Evolutionary conservation across 73 alveolate genomes (phyloP).

Genomic region (Paramecium octaurelia): DNA sequence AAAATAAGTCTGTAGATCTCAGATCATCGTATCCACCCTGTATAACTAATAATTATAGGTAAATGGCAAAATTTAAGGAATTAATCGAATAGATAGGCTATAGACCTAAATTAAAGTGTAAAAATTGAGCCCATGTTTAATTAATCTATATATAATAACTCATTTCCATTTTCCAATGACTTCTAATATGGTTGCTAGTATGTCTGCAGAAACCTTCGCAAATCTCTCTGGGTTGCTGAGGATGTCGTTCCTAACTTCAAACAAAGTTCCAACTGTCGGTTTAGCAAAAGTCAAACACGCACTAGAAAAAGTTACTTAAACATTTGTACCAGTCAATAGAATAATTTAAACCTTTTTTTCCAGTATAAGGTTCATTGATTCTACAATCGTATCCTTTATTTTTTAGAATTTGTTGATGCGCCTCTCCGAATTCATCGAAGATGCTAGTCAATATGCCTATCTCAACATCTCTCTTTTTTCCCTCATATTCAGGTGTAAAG

Average conservation of each 20-base stretch:
- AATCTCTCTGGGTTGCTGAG: not conserved
- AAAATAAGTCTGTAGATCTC: not conserved
- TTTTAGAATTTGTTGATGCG: not conserved
- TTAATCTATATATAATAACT: not conserved
- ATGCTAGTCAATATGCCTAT: not conserved
- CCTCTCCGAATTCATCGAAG: not conserved
- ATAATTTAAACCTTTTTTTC: not conserved
- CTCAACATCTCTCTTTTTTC: not conserved
- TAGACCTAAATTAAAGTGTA: not conserved
- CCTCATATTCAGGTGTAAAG: not conserved
- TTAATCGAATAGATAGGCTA: not conserved
- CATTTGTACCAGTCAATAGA: not conserved
- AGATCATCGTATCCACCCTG: not conserved
- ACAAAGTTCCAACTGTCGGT: not conserved
- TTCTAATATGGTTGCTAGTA: not conserved
- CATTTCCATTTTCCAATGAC: not conserved
- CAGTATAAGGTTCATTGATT: slow-evolving; percentile 20
- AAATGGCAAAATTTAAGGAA: not conserved
- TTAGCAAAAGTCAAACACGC: not conserved
- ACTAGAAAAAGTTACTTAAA: not conserved
- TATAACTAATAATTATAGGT: not conserved
- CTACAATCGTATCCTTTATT: not conserved
- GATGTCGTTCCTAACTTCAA: slow-evolving; percentile 21
- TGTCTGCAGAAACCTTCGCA: not conserved
- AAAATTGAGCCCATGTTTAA: not conserved